Base-by-base conservation (phyloP, 768 basidiomycete species). In the Tephrocybe sp. region DNA sequence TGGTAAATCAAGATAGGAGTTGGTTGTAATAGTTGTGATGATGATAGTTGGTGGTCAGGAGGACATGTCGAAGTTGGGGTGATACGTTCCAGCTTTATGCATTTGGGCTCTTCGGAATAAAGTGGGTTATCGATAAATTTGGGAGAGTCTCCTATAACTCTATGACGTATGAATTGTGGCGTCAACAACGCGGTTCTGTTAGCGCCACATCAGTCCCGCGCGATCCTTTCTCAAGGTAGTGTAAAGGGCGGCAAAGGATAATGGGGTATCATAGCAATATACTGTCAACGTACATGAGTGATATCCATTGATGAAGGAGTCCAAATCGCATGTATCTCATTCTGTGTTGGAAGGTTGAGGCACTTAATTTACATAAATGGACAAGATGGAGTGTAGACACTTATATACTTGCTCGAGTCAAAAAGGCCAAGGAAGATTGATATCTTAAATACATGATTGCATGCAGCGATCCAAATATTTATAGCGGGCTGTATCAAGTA, bases 1-100 rank as follows among this genome's bases (percentile, higher is more conserved):
- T 51, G 10, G 18, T 45, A 10, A 39, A 3, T 39, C 21, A 45
- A 23, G 12, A 40, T 51, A 45, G 44, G 30, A 51, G 36, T 39
- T 39, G 20, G n/a, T 39, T 18, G 18, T 12, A 21, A 6, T 30
- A 26, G 30, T 2, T 33, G 17, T 25, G 38, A 0, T 26, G 14
- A 23, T 20, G 5, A 12, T n/a, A 6, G 18, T 25, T 20, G 18
- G 4, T 24, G 9, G 10, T 18, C 3, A 9, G 23, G 6, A 33
- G 10, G 18, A 20, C 32, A 37, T 30, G 26, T 23, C 21, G 21
- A 33, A 45, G 23, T 17, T 45, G 21, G 1, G 6, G n/a, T 11
- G n/a, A 25, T 14, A 9, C 7, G 21, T 26, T 21, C 44, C 32
- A 23, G 30, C n/a, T 51, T 45, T 51, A 51, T 45, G 30, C 3